Conservation (phyloP, 116 monocot genomes). For the Posidonia oceanica region DNA sequence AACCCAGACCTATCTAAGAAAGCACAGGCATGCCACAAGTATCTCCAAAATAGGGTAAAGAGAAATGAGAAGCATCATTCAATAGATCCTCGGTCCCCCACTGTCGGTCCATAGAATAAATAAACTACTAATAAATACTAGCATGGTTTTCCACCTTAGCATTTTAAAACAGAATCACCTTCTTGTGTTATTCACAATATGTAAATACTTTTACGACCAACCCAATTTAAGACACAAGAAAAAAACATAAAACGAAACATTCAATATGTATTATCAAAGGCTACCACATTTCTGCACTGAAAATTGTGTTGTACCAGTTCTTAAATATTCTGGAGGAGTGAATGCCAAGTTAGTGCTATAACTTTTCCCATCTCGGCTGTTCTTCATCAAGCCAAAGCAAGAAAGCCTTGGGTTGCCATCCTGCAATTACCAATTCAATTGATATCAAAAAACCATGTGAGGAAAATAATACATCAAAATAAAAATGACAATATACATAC, state of each 20-base stretch:
- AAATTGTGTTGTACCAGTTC: slow-evolving; percentile 29
- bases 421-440: slow-evolving; percentile 24
- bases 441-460: slow-evolving; percentile 1
- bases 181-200: too few species aligned
- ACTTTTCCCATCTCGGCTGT: slow-evolving; percentile 65
- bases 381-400: slow-evolving; percentile 68
- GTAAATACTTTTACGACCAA: neutral
- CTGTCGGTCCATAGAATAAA: too few species aligned
- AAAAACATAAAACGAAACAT: neutral
- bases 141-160: neutral
- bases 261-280: neutral
- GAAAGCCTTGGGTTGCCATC: slow-evolving; percentile 61
- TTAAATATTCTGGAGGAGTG: slow-evolving; percentile 65
- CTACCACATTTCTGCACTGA: neutral
- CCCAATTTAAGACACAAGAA: too few species aligned
- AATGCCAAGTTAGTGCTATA: slow-evolving; percentile 74
- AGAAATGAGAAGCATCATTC: too few species aligned
- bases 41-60: too few species aligned
- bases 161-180: neutral
- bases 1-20: too few species aligned
- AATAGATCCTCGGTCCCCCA: too few species aligned
- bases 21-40: too few species aligned
- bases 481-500: slow-evolving; percentile 21
- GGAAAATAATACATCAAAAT: slow-evolving; percentile 2
- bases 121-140: too few species aligned